A percentile compares a stretch with the other conserved stretches of the same genome.
Conservation (phyloP, 2,329 filamentous ascomycete species). For the Claviceps digitariae region DNA sequence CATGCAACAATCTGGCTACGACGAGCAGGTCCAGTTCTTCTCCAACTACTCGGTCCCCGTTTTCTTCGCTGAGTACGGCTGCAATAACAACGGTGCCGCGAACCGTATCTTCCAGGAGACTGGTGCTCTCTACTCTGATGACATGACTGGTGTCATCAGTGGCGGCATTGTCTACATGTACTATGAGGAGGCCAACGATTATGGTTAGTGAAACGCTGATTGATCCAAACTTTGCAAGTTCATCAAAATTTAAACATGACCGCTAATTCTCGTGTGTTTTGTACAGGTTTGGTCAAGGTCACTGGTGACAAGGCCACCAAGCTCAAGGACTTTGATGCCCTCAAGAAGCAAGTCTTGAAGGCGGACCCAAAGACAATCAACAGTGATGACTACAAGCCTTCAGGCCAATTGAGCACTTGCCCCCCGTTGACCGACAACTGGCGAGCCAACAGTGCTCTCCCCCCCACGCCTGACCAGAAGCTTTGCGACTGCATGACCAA, state of each 20-base stretch:
- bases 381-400: slow-evolving; percentile 55
- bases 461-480: slow-evolving; percentile 63
- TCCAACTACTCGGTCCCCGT: slow-evolving; percentile 78
- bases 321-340: slow-evolving; percentile 59
- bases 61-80: slow-evolving; percentile 98
- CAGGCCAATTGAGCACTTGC: slow-evolving; percentile 59
- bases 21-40: slow-evolving; percentile 76
- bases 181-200: slow-evolving; percentile 82
- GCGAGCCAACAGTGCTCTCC: slow-evolving; percentile 52
- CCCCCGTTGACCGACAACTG: slow-evolving; percentile 53
- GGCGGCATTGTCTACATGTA: slow-evolving; percentile 99
- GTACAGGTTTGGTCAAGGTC: slow-evolving; percentile 57
- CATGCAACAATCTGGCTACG: slow-evolving; percentile 66
- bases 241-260: no score
- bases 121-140: slow-evolving; percentile 57
- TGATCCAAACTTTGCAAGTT: no score
- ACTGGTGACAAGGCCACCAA: slow-evolving; percentile 45
- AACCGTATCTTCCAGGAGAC: slow-evolving; percentile 80
- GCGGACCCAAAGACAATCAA: slow-evolving; percentile 53
- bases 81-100: slow-evolving; percentile 54
- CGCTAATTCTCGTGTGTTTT: slow-evolving; percentile 7
- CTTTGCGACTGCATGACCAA: slow-evolving; percentile 80
- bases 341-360: slow-evolving; percentile 56
- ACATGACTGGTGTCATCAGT: slow-evolving; percentile 82
- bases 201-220: slow-evolving; percentile 38